These are phyloP conservation scores for Cordyceps javanica DNA, from an alignment of 2,329 filamentous ascomycete species.

Conservation along the genomic window DNA sequence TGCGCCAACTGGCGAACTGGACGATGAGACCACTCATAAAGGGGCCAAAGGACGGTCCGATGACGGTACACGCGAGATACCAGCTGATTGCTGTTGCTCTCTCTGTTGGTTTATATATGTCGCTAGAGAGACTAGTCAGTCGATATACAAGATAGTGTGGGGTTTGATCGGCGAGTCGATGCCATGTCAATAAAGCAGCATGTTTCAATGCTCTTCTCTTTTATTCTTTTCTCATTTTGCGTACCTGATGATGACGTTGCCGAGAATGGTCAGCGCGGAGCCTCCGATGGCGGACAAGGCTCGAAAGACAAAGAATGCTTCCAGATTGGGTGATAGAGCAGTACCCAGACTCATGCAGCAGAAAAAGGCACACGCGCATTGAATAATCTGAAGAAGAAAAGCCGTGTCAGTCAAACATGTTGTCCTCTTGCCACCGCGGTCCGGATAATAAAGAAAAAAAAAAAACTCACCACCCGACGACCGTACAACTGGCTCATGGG, in stretches of 20 bases:
- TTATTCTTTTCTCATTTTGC: too few species aligned
- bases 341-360: constrained; percentile 65
- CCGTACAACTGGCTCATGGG: constrained; percentile 63
- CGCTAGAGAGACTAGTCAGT: constrained; percentile 26
- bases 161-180: too few species aligned
- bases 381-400: constrained; percentile 24
- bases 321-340: constrained; percentile 64
- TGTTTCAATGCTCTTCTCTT: too few species aligned
- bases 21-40: constrained; percentile 73
- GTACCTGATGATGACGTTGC: constrained; percentile 60
- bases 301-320: constrained; percentile 67
- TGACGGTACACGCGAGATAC: constrained; percentile 65
- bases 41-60: constrained; percentile 64
- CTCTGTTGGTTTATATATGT: constrained; percentile 60
- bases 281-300: constrained; percentile 70
- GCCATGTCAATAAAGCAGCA: too few species aligned
- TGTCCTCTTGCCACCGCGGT: background rate
- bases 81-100: constrained; percentile 67
- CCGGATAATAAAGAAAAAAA: too few species aligned
- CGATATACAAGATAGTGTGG: constrained; percentile 13
- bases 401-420: background rate
- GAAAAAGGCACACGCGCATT: constrained; percentile 58
- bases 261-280: constrained; percentile 67
- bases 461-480: constrained; percentile 47
- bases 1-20: constrained; percentile 65